Percentiles rank a stretch among this genome's conserved stretches.
phyloP scores from a whole-genome alignment of 345 rosid genomes.

The Abelmoschus esculentus region DNA sequence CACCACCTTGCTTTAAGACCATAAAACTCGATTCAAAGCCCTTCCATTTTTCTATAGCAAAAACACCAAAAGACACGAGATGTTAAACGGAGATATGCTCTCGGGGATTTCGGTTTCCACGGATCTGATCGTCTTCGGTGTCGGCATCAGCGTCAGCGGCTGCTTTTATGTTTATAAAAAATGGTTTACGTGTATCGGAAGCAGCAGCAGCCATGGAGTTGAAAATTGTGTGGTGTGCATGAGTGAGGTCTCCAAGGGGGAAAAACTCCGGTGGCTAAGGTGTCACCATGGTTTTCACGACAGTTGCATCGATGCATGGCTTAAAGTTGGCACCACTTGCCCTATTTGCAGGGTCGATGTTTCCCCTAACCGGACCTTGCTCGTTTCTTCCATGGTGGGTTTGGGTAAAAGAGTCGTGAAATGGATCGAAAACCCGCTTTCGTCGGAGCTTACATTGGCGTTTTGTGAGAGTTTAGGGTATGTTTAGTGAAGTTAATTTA shows the following conservation, averaged over 20 bases:
- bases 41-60: neutral
- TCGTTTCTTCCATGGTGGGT: neutral
- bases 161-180: neutral
- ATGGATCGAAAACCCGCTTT: constrained; percentile 20
- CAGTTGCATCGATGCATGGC: constrained; percentile 25
- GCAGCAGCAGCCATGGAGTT: neutral
- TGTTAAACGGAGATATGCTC: neutral
- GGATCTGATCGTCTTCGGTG: neutral
- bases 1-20: neutral
- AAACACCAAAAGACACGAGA: neutral
- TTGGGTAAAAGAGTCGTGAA: neutral
- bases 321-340: constrained; percentile 12
- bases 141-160: neutral
- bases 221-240: constrained; percentile 21
- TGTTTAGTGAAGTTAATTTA: neutral
- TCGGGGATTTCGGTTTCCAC: neutral
- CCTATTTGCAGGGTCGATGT: constrained; percentile 20
- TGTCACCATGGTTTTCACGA: constrained; percentile 27
- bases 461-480: constrained; percentile 14
- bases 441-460: constrained; percentile 13
- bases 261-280: constrained; percentile 7
- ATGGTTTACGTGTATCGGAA: neutral
- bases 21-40: neutral
- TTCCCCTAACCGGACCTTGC: neutral
- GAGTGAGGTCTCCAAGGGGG: constrained; percentile 6